These are phyloP conservation scores for Sporisorium graminicola DNA, from an alignment of 1,284 basidiomycete genomes.

Conservation along the genomic window DNA sequence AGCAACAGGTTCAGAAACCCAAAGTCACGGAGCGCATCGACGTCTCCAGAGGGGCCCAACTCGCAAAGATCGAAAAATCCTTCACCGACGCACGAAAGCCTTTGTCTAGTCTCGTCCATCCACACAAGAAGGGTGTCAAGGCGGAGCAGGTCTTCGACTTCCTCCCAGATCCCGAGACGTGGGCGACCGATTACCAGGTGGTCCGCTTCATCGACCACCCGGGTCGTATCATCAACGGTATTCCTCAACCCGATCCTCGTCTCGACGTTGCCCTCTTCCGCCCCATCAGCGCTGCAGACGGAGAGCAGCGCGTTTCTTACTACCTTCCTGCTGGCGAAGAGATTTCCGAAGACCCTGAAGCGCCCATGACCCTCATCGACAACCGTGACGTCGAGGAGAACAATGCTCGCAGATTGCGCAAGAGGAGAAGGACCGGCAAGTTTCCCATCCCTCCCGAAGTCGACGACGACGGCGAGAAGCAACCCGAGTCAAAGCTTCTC, in stretches of 20 bases:
- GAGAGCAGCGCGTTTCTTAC: conserved; percentile 63
- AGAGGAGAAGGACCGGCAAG: conserved; percentile 59
- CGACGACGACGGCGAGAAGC: conserved; percentile 17
- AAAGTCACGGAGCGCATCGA: conserved; percentile 53
- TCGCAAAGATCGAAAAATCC: conserved; percentile 63
- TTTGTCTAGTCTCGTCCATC: conserved; percentile 55
- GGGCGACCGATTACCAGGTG: conserved; percentile 66
- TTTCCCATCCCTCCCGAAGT: conserved; percentile 42
- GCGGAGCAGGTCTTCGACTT: conserved; percentile 64
- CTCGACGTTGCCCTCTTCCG: conserved; percentile 61
- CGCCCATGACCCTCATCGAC: conserved; percentile 37
- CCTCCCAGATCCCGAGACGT: conserved; percentile 68
- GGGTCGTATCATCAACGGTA: conserved; percentile 54
- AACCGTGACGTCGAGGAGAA: conserved; percentile 45
- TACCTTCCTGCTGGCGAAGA: conserved; percentile 62
- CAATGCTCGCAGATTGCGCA: conserved; percentile 54
- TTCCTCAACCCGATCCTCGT: conserved; percentile 55
- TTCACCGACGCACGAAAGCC: conserved; percentile 60
- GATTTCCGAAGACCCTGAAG: conserved; percentile 47
- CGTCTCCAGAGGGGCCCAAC: conserved; percentile 57
- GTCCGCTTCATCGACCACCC: conserved; percentile 66
- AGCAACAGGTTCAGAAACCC: conserved; percentile 48
- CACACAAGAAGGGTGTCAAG: conserved; percentile 62
- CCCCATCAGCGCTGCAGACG: conserved; percentile 54
- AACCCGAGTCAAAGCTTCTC: conserved; percentile 25